Evolutionary conservation across 2,329 filamentous ascomycete species (phyloP).

Genomic region (Aspergillus neotritici): DNA sequence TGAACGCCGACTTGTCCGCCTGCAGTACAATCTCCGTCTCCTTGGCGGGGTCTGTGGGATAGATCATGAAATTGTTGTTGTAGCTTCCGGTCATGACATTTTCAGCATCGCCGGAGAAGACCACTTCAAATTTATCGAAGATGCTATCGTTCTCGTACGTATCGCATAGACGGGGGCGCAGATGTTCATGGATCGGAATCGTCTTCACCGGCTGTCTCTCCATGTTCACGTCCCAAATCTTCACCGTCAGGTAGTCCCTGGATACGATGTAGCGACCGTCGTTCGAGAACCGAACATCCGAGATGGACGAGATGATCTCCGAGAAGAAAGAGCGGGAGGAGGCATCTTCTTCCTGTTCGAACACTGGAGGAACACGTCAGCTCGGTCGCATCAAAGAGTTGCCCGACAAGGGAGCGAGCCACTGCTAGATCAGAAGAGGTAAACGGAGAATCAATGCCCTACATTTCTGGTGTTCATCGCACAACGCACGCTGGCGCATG

Average conservation of each 20-base stretch:
- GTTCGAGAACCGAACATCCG: conserved; percentile 93
- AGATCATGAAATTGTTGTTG: conserved; percentile 99
- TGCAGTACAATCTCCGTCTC: conserved; percentile 96
- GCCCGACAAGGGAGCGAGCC: too few relatives aligned
- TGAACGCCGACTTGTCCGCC: conserved; percentile 98
- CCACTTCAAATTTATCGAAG: conserved; percentile 99
- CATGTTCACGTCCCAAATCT: conserved; percentile 99
- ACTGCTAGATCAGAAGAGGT: background rate
- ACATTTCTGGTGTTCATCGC: conserved; percentile 95
- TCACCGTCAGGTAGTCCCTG: conserved; percentile 95
- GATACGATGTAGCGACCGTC: conserved; percentile 97
- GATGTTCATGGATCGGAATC: conserved; percentile 96
- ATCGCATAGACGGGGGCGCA: conserved; percentile 88
- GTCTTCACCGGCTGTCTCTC: conserved; percentile 96
- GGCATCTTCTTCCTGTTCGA: conserved; percentile 97
- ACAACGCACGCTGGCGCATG: conserved; percentile 94
- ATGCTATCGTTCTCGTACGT: conserved; percentile 99
- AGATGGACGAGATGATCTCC: conserved; percentile 99
- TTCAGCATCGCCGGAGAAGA: conserved; percentile 96
- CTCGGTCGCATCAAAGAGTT: conserved; percentile 3
- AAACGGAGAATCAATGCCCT: conserved; percentile 34
- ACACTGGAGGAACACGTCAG: conserved; percentile 56
- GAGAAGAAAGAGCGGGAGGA: conserved; percentile 98
- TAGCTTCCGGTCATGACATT: conserved; percentile 99
- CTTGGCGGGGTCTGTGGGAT: conserved; percentile 90